A percentile compares a stretch with the other conserved stretches of the same genome.
Evolutionary conservation across 768 basidiomycete species (phyloP).

Genomic region (Boletus rex-veris): DNA sequence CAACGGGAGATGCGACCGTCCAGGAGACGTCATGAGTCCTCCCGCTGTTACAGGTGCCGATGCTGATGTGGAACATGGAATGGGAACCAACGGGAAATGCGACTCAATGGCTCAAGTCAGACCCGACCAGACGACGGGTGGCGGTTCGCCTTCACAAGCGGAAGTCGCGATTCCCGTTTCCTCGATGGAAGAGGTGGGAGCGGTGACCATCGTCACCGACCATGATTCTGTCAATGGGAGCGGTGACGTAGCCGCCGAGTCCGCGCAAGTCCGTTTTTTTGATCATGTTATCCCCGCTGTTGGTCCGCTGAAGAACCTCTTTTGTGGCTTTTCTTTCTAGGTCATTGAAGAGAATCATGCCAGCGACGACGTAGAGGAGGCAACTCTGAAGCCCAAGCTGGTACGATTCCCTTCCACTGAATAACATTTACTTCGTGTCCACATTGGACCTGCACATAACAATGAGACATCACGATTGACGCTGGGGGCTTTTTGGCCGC

Average conservation of each 20-base stretch:
- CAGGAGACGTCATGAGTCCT: neutral
- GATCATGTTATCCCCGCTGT: neutral
- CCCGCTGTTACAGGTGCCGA: neutral
- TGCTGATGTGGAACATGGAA: conserved; percentile 24
- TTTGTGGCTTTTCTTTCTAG: conserved; percentile 11
- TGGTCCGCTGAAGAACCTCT: conserved; percentile 15
- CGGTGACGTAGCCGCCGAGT: neutral
- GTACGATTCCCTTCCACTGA: conserved; percentile 36
- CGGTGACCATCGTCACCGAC: neutral
- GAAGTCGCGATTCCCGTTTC: neutral
- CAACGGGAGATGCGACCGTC: conserved; percentile 5
- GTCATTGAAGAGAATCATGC: neutral
- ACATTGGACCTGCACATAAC: neutral
- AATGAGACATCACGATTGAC: neutral
- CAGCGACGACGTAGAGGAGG: neutral
- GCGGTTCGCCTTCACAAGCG: neutral
- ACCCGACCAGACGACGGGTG: neutral
- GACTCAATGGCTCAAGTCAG: neutral
- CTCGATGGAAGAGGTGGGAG: neutral
- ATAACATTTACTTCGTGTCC: conserved; percentile 30
- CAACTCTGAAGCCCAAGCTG: conserved; percentile 11
- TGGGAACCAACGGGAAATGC: neutral
- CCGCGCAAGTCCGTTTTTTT: conserved; percentile 22
- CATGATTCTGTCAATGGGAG: neutral
- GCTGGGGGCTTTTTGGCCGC: neutral